phyloP scores from a whole-genome alignment of 2,329 filamentous ascomycete species.

The Phialemonium atrogriseum region DNA sequence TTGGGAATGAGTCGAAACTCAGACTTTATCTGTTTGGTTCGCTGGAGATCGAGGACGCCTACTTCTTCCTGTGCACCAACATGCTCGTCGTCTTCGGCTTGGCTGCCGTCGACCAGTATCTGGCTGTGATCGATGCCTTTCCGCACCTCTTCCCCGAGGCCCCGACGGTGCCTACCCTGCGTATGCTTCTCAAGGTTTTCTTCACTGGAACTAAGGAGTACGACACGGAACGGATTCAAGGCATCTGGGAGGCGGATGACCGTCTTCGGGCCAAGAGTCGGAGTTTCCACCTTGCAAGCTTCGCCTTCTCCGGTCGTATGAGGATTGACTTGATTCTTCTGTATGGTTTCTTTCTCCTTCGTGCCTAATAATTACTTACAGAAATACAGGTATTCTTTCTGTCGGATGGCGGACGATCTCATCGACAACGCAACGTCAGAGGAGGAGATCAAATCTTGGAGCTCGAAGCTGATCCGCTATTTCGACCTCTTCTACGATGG shows the following conservation, averaged over 20 bases:
- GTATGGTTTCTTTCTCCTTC: slow-evolving; percentile 23
- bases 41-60: slow-evolving; percentile 64
- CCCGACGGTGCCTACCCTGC: slow-evolving; percentile 38
- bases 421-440: slow-evolving; percentile 53
- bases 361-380: slow-evolving; percentile 7
- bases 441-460: slow-evolving; percentile 47
- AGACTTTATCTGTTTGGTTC: slow-evolving; percentile 53
- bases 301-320: slow-evolving; percentile 58
- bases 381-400: slow-evolving; percentile 57
- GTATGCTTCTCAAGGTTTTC: slow-evolving; percentile 43
- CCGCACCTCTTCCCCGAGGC: slow-evolving; percentile 45
- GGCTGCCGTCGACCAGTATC: slow-evolving; percentile 59
- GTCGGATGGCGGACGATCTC: slow-evolving; percentile 64
- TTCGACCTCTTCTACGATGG: slow-evolving; percentile 43
- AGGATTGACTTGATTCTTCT: slow-evolving; percentile 60
- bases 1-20: slow-evolving; percentile 59
- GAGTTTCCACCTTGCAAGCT: slow-evolving; percentile 66
- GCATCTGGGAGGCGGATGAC: slow-evolving; percentile 49
- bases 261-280: slow-evolving; percentile 57
- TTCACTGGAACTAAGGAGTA: slow-evolving; percentile 37
- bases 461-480: slow-evolving; percentile 48
- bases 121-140: slow-evolving; percentile 58
- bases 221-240: slow-evolving; percentile 47
- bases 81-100: slow-evolving; percentile 61
- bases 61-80: slow-evolving; percentile 68